Evolutionary conservation across 495 filamentous ascomycete species (phyloP).

Genomic region (Daldinia decipiens): DNA sequence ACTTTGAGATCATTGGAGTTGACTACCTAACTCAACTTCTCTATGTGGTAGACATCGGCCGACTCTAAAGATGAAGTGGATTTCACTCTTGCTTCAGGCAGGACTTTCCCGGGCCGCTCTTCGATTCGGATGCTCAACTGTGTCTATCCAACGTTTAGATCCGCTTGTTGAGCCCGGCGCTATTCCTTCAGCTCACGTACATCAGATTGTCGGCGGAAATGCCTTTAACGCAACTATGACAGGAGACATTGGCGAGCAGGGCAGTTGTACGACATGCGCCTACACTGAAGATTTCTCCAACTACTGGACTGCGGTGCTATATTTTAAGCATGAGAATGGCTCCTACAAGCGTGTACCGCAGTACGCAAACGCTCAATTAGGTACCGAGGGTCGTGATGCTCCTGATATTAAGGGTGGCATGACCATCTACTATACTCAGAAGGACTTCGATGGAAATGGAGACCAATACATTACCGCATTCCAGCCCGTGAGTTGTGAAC

Average conservation of each 20-base stretch:
- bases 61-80: constrained; percentile 20
- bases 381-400: constrained; percentile 46
- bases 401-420: constrained; percentile 61
- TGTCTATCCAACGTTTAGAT: constrained; percentile 59
- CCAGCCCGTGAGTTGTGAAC: constrained; percentile 51
- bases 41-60: neutral
- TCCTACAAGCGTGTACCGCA: constrained; percentile 61
- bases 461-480: constrained; percentile 59
- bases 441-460: constrained; percentile 54
- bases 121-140: constrained; percentile 59
- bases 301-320: constrained; percentile 63
- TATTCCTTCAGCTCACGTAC: constrained; percentile 58
- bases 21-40: neutral
- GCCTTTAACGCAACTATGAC: constrained; percentile 60
- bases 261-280: constrained; percentile 57
- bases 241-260: constrained; percentile 56
- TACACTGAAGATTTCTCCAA: constrained; percentile 60
- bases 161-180: constrained; percentile 59
- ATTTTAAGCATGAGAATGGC: constrained; percentile 62
- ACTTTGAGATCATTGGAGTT: neutral
- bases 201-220: constrained; percentile 62
- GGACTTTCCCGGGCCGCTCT: constrained; percentile 53
- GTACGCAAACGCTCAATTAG: constrained; percentile 56
- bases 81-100: constrained; percentile 9
- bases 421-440: constrained; percentile 64